These are phyloP conservation scores for Tritrichomonas musculus DNA, from an alignment of 208 protist species.

Conservation along the genomic window DNA sequence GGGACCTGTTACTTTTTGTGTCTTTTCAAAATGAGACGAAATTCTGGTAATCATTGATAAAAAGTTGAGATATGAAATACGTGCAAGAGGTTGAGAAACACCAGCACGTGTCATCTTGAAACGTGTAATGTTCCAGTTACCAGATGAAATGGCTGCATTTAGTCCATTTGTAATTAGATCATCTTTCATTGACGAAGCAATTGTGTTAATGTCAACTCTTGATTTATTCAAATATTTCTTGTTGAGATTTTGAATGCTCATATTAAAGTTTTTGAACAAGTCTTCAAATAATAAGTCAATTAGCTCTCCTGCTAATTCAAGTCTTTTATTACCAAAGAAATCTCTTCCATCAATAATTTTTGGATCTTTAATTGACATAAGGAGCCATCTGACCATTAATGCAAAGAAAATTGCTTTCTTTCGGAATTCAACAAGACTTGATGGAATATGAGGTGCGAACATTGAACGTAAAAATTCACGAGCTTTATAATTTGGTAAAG, in stretches of 20 bases:
- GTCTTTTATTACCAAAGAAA: conserved; percentile 99
- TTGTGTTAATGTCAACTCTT: neutral
- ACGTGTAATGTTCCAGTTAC: conserved; percentile 88
- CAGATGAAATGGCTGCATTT: conserved; percentile 85
- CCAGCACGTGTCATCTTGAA: conserved; percentile 83
- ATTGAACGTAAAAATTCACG: neutral
- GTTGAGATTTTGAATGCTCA: conserved; percentile 62
- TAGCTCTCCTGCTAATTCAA: conserved; percentile 86
- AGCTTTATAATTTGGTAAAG: neutral
- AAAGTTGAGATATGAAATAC: conserved; percentile 94
- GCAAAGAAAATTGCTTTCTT: conserved; percentile 89
- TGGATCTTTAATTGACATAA: conserved; percentile 74
- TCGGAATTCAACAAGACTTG: conserved; percentile 36
- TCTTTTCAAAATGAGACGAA: conserved; percentile 97
- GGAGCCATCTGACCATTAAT: conserved; percentile 90
- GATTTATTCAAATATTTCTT: neutral
- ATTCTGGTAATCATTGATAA: conserved; percentile 98
- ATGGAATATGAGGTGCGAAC: neutral
- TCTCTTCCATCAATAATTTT: conserved; percentile 89
- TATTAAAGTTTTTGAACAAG: conserved; percentile 93
- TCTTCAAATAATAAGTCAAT: conserved; percentile 88
- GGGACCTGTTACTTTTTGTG: conserved; percentile 67
- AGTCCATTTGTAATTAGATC: conserved; percentile 92
- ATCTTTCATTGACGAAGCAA: conserved; percentile 53
- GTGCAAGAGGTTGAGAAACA: conserved; percentile 75